Base-by-base conservation (phyloP, 2,329 filamentous ascomycete species). In the Torrubiella hemipterigena region DNA sequence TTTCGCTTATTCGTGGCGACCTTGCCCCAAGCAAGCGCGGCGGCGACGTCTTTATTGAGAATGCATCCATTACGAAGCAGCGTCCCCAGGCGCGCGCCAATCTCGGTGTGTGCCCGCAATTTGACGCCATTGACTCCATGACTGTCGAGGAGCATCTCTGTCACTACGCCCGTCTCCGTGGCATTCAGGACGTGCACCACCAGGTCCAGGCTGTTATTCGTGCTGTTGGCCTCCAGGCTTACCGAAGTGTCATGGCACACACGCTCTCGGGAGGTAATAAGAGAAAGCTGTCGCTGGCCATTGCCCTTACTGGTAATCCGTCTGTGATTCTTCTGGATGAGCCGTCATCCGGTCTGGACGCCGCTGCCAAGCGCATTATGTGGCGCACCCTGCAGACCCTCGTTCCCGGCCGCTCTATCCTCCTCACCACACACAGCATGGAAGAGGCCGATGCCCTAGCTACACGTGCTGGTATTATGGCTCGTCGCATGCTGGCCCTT, bases 381-480 rank as follows among this genome's bases (percentile, higher is more conserved):
- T 86, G 81, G 81, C 68, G 69, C 29, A 82, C 78, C 0, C 64
- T 87, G 1, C 66, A 67, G 6, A 63, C 69, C 3, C 68, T 85
- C 8, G 69, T 73, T 0, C 69, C 73, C 0, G 78, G 79, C 0
- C 67, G 81, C 19, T 73, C 73, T 2, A 61, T 86, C 1, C 59
- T 87, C 0, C 64, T 87, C 22, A 86, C 81, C 0, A 87, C 81
- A 0, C 81, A 87, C 49, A 77, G 69, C 9, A 86, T 87, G 80
- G 81, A 87, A 48, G 82, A 87, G 51, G 81, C 81, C 2, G 79
- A 85, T 42, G 79, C 79, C 2, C 61, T 87, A 3, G 80, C 81
- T 0, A 73, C 37, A 7, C 47, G 49, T 6, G 50, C 46, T 3
- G 85, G 82, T 5, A 93, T 93, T 44, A 74, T 93, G 58, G 81